Base-by-base conservation (phyloP, 2,329 filamentous ascomycete species). In the Penicillium sp. region DNA sequence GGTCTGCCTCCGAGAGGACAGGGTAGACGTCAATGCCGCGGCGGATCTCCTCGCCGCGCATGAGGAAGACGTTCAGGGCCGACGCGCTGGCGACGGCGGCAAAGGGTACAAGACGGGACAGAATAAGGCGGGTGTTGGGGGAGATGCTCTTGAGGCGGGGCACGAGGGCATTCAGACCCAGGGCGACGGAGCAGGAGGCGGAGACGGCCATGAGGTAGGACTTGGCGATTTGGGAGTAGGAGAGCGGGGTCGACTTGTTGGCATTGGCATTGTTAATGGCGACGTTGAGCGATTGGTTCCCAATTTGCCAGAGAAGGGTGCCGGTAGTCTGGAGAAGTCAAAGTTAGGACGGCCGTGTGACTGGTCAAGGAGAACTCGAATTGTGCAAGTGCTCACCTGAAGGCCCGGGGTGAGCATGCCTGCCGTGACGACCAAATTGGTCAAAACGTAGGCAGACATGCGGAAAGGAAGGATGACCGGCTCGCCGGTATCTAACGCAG, bases 221-320 rank as follows among this genome's bases (percentile, higher is more conserved):
- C 78, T 96, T 88, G 63, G 89, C 85, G 63, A 99, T 88, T 67
- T 91, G 90, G 22, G 86, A 86, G 60, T 87, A 89, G 20, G 90
- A 90, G 63, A 98, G 85, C 1, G 94, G 92, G 3, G 92, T 93
- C 41, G 92, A 96, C 78, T 99, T 99, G 85, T 99, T 99, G 64
- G 94, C 92, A 76, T 99, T 99, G 73, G 94, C 91, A 75, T 88
- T 92, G 84, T 99, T 99, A 83, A 99, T 94, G 67, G 92, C 94
- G 31, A 99, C 95, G 76, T 99, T 99, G 69, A 99, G 88, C 12
- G 93, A 97, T 81, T 99, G 95, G 79, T 99, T 99, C 67, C 90
- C 87, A 59, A 97, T 87, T 79, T 99, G 95, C 95, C 95, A 99
- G 66, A 89, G 88, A 39, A 98, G 83, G 5, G 92, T 97, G 54